Evolutionary conservation across 805 yeast species (phyloP).

Genomic region (Yamadazyma olivae): DNA sequence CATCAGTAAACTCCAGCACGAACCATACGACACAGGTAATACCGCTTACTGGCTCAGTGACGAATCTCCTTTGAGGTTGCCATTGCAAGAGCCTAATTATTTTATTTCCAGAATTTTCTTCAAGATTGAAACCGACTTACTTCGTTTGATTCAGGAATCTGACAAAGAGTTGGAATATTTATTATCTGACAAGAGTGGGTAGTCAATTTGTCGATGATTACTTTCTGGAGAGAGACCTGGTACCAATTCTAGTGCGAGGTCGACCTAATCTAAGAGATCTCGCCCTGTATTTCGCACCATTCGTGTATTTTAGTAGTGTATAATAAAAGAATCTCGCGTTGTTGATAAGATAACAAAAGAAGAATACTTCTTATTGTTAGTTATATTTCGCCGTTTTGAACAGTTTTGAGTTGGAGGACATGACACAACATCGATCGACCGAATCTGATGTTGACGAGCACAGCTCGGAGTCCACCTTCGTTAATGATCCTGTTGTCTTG

Average conservation of each 20-base stretch:
- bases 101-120: constrained; percentile 39
- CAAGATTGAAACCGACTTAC: constrained; percentile 21
- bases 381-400: too few species aligned
- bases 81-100: constrained; percentile 66
- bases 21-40: constrained; percentile 7
- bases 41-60: constrained; percentile 62
- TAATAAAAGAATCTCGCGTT: too few species aligned
- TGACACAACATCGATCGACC: constrained; percentile 12
- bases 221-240: too few species aligned
- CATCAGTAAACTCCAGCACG: constrained; percentile 1
- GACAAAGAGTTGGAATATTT: constrained; percentile 7
- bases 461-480: background rate
- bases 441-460: constrained; percentile 3
- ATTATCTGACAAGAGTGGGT: background rate
- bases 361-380: too few species aligned
- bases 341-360: too few species aligned
- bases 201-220: too few species aligned
- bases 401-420: constrained; percentile 13
- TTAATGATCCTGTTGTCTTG: constrained; percentile 19
- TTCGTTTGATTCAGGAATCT: constrained; percentile 9
- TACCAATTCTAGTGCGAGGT: too few species aligned
- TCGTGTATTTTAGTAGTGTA: too few species aligned
- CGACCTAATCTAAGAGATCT: too few species aligned
- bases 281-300: too few species aligned
- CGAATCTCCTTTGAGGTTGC: constrained; percentile 65